Percentiles rank a stretch among this genome's conserved stretches.
Evolutionary conservation across 1,139 yeast species (phyloP).

Genomic region (Debaryomyces singareniensis): DNA sequence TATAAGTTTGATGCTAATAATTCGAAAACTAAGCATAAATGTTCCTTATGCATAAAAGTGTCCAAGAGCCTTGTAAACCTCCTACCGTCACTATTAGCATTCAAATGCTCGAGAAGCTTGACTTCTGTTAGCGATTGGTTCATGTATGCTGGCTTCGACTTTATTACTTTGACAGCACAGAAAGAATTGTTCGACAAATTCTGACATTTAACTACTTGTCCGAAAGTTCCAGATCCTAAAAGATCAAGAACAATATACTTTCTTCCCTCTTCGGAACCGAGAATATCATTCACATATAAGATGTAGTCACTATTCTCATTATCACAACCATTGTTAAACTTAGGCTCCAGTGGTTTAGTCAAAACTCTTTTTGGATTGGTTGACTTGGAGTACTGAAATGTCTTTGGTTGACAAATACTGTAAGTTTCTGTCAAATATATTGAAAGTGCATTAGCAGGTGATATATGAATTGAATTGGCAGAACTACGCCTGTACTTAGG

Average conservation of each 20-base stretch:
- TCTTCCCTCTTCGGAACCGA: slow-evolving; percentile 83
- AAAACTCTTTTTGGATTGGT: slow-evolving; percentile 88
- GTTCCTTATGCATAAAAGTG: slow-evolving; percentile 88
- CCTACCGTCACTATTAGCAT: slow-evolving; percentile 66
- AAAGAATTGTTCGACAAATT: slow-evolving; percentile 82
- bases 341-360: slow-evolving; percentile 88
- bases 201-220: slow-evolving; percentile 97
- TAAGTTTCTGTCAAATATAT: slow-evolving; percentile 74
- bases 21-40: slow-evolving; percentile 88
- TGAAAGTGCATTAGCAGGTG: slow-evolving; percentile 84
- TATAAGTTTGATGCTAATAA: slow-evolving; percentile 80
- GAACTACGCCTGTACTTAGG: slow-evolving; percentile 82
- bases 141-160: slow-evolving; percentile 85
- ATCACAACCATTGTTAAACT: slow-evolving; percentile 76
- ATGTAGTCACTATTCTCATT: slow-evolving; percentile 89
- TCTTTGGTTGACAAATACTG: slow-evolving; percentile 76
- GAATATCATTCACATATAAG: slow-evolving; percentile 84
- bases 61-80: slow-evolving; percentile 76
- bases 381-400: slow-evolving; percentile 74
- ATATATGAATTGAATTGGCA: slow-evolving; percentile 67
- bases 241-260: slow-evolving; percentile 85
- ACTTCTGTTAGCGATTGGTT: slow-evolving; percentile 93
- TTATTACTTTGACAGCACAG: slow-evolving; percentile 91
- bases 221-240: slow-evolving; percentile 95
- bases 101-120: slow-evolving; percentile 73